Evolutionary conservation across 352 stramenopile species (phyloP).

Genomic region (Peronospora tabacina): DNA sequence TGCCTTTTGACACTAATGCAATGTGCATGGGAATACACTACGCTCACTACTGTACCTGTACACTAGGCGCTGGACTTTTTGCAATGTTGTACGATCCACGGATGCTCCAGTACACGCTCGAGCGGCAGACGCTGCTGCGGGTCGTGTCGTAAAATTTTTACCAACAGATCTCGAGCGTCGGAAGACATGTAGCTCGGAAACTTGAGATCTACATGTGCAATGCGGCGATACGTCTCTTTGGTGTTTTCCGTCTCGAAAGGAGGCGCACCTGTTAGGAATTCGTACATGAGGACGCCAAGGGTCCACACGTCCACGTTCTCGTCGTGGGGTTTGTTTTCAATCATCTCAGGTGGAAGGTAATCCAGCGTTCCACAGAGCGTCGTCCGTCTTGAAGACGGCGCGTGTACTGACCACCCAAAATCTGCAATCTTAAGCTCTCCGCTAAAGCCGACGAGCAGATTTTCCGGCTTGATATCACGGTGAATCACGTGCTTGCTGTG

Average conservation of each 20-base stretch:
- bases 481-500: slow-evolving; percentile 99
- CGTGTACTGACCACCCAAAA: slow-evolving; percentile 99
- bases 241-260: slow-evolving; percentile 95
- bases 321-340: slow-evolving; percentile 96
- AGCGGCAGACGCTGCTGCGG: slow-evolving; percentile 90
- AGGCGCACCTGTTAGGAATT: slow-evolving; percentile 95
- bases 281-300: slow-evolving; percentile 97
- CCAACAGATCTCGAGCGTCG: slow-evolving; percentile 90
- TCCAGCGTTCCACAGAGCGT: slow-evolving; percentile 99
- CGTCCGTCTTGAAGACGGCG: slow-evolving; percentile 91
- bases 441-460: slow-evolving; percentile 92
- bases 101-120: slow-evolving; percentile 89
- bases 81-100: slow-evolving; percentile 90
- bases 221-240: slow-evolving; percentile 94
- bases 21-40: slow-evolving; percentile 30
- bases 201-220: slow-evolving; percentile 92
- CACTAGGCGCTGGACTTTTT: slow-evolving; percentile 12
- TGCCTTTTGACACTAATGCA: slow-evolving; percentile 11
- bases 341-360: slow-evolving; percentile 99
- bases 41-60: slow-evolving; percentile 27
- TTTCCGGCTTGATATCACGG: slow-evolving; percentile 99
- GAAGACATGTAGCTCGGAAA: slow-evolving; percentile 91
- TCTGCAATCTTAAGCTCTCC: slow-evolving; percentile 99
- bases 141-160: slow-evolving; percentile 93
- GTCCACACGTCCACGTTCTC: slow-evolving; percentile 96